A percentile compares a stretch with the other conserved stretches of the same genome.
These are phyloP conservation scores for Rhamnella rubrinervis DNA, from an alignment of 331 rosid species.

Conservation along the genomic window DNA sequence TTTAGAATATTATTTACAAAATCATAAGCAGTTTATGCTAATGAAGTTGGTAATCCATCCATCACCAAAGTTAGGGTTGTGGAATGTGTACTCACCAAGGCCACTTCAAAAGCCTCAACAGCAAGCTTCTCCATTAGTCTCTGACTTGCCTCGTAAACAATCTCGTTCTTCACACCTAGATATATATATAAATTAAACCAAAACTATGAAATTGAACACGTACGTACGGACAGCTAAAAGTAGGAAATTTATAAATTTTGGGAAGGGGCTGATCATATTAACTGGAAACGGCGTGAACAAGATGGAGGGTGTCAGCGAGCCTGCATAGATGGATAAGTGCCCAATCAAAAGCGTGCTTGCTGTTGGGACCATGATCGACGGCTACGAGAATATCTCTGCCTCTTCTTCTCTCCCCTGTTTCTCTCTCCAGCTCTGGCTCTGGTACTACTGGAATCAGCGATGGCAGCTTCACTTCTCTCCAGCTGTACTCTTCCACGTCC, in stretches of 20 bases:
- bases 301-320: conserved; percentile 80
- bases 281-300: conserved; percentile 83
- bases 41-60: no score
- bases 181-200: not conserved
- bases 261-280: not conserved
- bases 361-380: conserved; percentile 75
- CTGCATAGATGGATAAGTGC: conserved; percentile 68
- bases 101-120: conserved; percentile 62
- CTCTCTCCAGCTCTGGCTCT: conserved; percentile 64
- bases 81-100: conserved; percentile 48
- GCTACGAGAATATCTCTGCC: conserved; percentile 76
- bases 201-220: not conserved
- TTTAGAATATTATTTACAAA: not conserved
- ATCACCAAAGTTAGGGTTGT: no score
- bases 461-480: conserved; percentile 70
- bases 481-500: conserved; percentile 63
- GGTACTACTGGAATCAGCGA: conserved; percentile 41
- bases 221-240: not conserved
- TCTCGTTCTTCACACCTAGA: conserved; percentile 57
- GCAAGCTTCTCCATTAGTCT: conserved; percentile 80
- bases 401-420: conserved; percentile 61
- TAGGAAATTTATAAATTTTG: not conserved
- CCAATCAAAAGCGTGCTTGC: conserved; percentile 91
- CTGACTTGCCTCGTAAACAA: conserved; percentile 57
- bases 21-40: no score